Conservation (phyloP, 2,329 filamentous ascomycete genomes). For the Colletotrichum incanum region DNA sequence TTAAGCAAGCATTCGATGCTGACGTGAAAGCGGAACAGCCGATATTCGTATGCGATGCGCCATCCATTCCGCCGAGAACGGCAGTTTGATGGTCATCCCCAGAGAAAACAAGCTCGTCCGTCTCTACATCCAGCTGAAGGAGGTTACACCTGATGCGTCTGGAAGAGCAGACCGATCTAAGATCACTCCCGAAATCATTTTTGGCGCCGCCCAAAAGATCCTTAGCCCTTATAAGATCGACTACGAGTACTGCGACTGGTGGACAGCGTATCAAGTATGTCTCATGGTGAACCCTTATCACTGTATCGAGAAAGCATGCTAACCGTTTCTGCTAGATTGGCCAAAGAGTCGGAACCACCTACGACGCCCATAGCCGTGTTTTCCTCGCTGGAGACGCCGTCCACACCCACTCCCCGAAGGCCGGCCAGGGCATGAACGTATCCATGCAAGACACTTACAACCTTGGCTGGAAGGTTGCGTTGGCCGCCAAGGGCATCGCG, state of each 20-base stretch:
- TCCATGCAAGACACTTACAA: constrained; percentile 78
- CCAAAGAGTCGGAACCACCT: constrained; percentile 73
- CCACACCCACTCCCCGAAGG: constrained; percentile 71
- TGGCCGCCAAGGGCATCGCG: constrained; percentile 61
- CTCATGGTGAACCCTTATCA: constrained; percentile 45
- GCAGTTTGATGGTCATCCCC: constrained; percentile 76
- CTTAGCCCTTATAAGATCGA: constrained; percentile 77
- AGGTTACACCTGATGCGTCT: constrained; percentile 58
- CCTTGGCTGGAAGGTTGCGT: constrained; percentile 70
- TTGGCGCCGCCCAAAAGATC: constrained; percentile 74
- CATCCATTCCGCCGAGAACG: constrained; percentile 69
- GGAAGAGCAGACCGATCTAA: constrained; percentile 70
- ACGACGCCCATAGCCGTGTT: constrained; percentile 70
- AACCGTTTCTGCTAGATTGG: constrained; percentile 71
- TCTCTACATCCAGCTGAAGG: constrained; percentile 75
- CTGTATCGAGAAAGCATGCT: background rate
- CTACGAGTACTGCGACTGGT: constrained; percentile 77
- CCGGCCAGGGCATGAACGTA: constrained; percentile 81
- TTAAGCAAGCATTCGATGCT: background rate
- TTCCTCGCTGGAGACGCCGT: constrained; percentile 81
- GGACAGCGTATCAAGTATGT: constrained; percentile 74
- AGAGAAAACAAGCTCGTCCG: constrained; percentile 75
- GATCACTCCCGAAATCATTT: constrained; percentile 75
- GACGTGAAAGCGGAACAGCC: background rate
- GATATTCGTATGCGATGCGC: constrained; percentile 73